Evolutionary conservation across 106 monocot genomes (phyloP), one percentile per base, ranked within the genome.

Genomic region (Platanthera zijinensis): DNA sequence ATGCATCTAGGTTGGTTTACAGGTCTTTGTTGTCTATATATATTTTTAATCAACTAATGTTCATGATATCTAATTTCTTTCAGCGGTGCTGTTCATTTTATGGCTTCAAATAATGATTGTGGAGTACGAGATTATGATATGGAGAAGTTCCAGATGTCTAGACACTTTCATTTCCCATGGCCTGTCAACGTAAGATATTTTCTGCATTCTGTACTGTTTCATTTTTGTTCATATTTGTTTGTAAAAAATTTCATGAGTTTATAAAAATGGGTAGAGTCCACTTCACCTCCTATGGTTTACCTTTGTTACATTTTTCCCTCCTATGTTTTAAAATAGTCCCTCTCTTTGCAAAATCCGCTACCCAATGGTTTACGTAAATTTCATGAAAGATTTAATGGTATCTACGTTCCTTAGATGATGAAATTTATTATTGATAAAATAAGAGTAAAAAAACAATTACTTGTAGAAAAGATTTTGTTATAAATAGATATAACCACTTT

Each of bases 61-160:
- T 28, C 10, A 12, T 1, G 8, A 14, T 17, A 62, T 51, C 17
- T 48, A 53, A 9, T 67, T 54, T n/a, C 47, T 28, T 71, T 13
- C 67, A 86, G 89, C 66, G 89, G 86, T 48, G 79, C 84, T 25
- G 15, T 86, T 80, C 80, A 68, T 12, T 80, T 80, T 52, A 80
- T 80, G 66, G 80, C 80, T 11, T 80, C 80, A 52, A 69, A 86
- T 52, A 89, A 89, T 84, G 89, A 89, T 71, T 86, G 84, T 78
- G 84, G 86, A 47, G 82, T 89, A 0, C 79, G 89, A 79, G 89
- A 89, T 32, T 89, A 79, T 47, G 89, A 89, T 66, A 74, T 89
- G 83, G 84, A 89, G 71, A 89, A 80, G 69, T 89, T 89, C 71
- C 89, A 89, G 77, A 81, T 89, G 28, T 82, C 75, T 19, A 86